Evolutionary conservation across 2,329 filamentous ascomycete species (phyloP), one percentile per base, ranked within the genome.

Genomic region (Penicillium sp.): DNA sequence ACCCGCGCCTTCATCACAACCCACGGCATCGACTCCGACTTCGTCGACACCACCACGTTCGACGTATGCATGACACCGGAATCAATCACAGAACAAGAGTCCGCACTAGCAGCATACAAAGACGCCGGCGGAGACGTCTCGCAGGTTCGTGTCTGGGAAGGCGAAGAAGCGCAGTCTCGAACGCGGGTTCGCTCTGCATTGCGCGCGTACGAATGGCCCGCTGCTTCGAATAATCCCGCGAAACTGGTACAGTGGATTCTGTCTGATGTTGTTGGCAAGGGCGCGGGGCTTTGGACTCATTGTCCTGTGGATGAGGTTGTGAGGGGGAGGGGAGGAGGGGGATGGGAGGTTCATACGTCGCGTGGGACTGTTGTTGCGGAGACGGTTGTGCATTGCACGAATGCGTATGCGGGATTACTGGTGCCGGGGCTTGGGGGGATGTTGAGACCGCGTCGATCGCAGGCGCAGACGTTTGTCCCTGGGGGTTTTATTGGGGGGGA

Each of bases 241-340:
- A 54, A 54, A n/a, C 52, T 54, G 3, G 52, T 54, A 1, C 52
- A 54, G 38, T 54, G 52, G 52, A 54, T 54, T 27, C 24, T 54
- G 18, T 42, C 48, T 13, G 47, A 54, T 13, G 45, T 54, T n/a
- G 36, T 54, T 13, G n/a, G 13, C 1, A 54, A 54, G 43, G 52
- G 34, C 2, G 52, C 46, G 6, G 45, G 36, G 21, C 27, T 54
- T n/a, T 54, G 52, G 52, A 54, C 52, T 13, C 52, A 54, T 31
- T 54, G 46, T 36, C 46, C 52, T 21, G 52, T 27, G 3, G 50
- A 46, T 2, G 46, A 43, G 5, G 29, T 50, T 9, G 18, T 18
- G 18, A 18, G 18, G 2, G 18, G 18, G 18, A 18, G 18, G 18
- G 18, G 18, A 22, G n/a, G 5, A 21, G 9, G 14, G 14, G 32